These are phyloP conservation scores for Didymella sp. DNA, from an alignment of 2,329 filamentous ascomycete species.

Conservation along the genomic window DNA sequence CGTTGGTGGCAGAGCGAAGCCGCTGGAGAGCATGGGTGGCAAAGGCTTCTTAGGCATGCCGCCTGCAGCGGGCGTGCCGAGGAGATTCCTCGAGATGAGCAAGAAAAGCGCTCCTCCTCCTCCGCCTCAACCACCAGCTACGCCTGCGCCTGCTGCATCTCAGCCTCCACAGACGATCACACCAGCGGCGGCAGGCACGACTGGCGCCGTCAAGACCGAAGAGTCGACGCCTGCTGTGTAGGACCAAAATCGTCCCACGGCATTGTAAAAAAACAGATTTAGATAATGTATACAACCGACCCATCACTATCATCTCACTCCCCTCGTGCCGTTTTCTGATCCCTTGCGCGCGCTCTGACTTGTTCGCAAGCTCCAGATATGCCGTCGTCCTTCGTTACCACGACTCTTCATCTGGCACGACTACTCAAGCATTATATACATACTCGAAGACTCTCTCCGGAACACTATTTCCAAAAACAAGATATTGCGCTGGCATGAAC, in stretches of 20 bases:
- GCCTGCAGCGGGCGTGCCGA: slow-evolving; percentile 79
- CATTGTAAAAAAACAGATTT: neutral
- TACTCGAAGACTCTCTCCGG: too few species aligned
- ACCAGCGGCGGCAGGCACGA: neutral
- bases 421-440: too few species aligned
- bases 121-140: neutral
- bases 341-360: too few species aligned
- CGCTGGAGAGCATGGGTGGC: slow-evolving; percentile 37
- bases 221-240: neutral
- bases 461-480: too few species aligned
- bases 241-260: neutral
- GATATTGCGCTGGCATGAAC: too few species aligned
- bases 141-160: neutral
- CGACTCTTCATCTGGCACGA: too few species aligned
- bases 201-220: neutral
- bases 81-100: slow-evolving; percentile 66
- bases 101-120: slow-evolving; percentile 19
- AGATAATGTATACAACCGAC: neutral
- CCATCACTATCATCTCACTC: too few species aligned
- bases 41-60: slow-evolving; percentile 53
- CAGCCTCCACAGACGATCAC: neutral
- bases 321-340: too few species aligned
- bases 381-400: too few species aligned
- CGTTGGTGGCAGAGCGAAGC: slow-evolving; percentile 66
- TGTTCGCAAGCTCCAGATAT: too few species aligned